phyloP scores from a whole-genome alignment of 306 rosid genomes.

The Cajanus cajan region DNA sequence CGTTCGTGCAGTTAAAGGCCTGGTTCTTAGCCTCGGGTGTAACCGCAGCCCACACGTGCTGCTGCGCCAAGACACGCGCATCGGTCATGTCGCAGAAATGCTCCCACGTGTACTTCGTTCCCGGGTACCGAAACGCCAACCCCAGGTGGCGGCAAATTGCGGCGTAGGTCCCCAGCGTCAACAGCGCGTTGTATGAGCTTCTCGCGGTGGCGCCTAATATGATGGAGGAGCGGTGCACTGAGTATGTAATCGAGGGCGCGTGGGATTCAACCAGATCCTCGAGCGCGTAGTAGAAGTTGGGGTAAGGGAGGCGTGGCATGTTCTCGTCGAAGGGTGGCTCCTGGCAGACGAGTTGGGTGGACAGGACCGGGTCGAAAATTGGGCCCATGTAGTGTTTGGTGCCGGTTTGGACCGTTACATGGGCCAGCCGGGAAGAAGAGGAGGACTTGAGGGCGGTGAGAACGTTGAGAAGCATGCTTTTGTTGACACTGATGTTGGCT shows the following conservation, averaged over 20 bases:
- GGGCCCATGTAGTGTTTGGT: slow-evolving; percentile 53
- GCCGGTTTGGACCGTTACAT: slow-evolving; percentile 42
- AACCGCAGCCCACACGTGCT: slow-evolving; percentile 49
- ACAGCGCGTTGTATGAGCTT: slow-evolving; percentile 12
- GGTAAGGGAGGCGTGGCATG: slow-evolving; percentile 31
- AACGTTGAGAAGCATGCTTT: slow-evolving; percentile 34
- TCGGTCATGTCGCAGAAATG: slow-evolving; percentile 50
- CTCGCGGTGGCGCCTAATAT: slow-evolving; percentile 33
- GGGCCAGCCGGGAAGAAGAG: neutral
- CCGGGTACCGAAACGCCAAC: slow-evolving; percentile 32
- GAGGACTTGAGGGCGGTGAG: slow-evolving; percentile 16
- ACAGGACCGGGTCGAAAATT: neutral
- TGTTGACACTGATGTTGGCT: slow-evolving; percentile 9
- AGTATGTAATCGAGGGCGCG: slow-evolving; percentile 8
- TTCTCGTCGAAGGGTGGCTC: slow-evolving; percentile 36
- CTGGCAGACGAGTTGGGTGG: slow-evolving; percentile 2
- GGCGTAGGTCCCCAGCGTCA: slow-evolving; percentile 23
- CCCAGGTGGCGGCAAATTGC: slow-evolving; percentile 29
- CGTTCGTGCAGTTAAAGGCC: slow-evolving; percentile 46
- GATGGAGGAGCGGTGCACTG: slow-evolving; percentile 38
- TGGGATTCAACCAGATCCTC: slow-evolving; percentile 30
- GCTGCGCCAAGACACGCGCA: slow-evolving; percentile 35
- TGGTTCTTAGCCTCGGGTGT: slow-evolving; percentile 22
- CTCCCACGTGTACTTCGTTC: slow-evolving; percentile 44
- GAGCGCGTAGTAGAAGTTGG: slow-evolving; percentile 47